Conservation (phyloP, 345 rosid genomes). For the Eucalyptus marginata region DNA sequence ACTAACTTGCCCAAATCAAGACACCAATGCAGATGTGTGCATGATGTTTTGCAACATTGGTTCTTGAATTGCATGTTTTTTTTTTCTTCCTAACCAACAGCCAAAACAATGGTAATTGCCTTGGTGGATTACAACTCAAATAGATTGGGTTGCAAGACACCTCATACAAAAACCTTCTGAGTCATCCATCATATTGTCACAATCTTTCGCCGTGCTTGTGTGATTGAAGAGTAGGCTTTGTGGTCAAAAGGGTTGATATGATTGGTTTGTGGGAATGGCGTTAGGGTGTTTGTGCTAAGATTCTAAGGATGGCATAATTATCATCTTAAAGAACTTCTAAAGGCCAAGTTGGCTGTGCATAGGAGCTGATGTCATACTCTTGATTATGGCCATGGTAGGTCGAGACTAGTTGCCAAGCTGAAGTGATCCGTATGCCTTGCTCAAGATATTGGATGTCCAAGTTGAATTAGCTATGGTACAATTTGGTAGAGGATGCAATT, state of each 20-base stretch:
- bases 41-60: background rate
- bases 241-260: fast-evolving
- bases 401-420: background rate
- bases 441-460: background rate
- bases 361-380: background rate
- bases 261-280: background rate
- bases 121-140: background rate
- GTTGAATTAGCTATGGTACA: background rate
- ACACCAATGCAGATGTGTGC: background rate
- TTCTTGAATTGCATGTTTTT: background rate
- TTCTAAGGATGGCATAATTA: background rate
- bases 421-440: background rate
- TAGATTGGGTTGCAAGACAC: background rate
- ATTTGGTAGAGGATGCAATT: background rate
- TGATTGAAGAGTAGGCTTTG: background rate
- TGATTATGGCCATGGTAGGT: background rate
- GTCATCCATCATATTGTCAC: background rate
- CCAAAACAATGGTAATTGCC: background rate
- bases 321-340: background rate
- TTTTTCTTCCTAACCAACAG: background rate
- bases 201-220: fast-evolving
- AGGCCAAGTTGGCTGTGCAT: background rate
- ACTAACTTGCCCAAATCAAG: background rate
- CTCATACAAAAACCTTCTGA: fast-evolving
- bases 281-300: background rate